Conservation (phyloP, 2,329 filamentous ascomycete genomes). For the Aspergillus versicolor region DNA sequence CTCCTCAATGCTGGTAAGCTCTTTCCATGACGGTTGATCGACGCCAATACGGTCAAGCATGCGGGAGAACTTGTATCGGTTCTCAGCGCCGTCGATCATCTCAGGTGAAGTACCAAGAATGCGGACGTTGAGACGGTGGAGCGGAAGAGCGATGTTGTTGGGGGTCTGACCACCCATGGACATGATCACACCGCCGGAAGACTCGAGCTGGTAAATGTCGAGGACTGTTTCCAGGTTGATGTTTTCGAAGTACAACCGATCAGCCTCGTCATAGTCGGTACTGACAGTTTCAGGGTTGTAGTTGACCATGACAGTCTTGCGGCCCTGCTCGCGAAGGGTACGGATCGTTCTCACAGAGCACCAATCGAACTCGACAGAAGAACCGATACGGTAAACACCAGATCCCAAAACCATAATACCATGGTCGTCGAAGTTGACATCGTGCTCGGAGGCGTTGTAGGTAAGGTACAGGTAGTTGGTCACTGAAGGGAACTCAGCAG, state of each 20-base stretch:
- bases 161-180: conserved; percentile 97
- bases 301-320: conserved; percentile 97
- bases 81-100: conserved; percentile 98
- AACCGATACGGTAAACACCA: conserved; percentile 95
- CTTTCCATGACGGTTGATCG: conserved; percentile 97
- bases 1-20: conserved; percentile 91
- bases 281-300: conserved; percentile 87
- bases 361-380: conserved; percentile 98
- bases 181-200: conserved; percentile 78
- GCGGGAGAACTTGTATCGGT: conserved; percentile 97
- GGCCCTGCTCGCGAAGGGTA: conserved; percentile 76
- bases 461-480: conserved; percentile 98
- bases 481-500: conserved; percentile 88
- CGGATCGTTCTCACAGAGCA: conserved; percentile 93
- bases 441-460: conserved; percentile 86
- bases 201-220: conserved; percentile 89
- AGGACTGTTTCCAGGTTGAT: conserved; percentile 87
- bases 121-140: conserved; percentile 86
- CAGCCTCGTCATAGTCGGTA: conserved; percentile 93
- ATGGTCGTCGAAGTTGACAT: conserved; percentile 80
- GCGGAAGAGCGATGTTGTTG: conserved; percentile 92
- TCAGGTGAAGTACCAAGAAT: conserved; percentile 94
- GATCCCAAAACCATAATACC: conserved; percentile 96
- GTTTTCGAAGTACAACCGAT: conserved; percentile 93
- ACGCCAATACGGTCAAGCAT: conserved; percentile 95